These are phyloP conservation scores for Pythium pyrilobum DNA, from an alignment of 352 stramenopile species.

Conservation along the genomic window DNA sequence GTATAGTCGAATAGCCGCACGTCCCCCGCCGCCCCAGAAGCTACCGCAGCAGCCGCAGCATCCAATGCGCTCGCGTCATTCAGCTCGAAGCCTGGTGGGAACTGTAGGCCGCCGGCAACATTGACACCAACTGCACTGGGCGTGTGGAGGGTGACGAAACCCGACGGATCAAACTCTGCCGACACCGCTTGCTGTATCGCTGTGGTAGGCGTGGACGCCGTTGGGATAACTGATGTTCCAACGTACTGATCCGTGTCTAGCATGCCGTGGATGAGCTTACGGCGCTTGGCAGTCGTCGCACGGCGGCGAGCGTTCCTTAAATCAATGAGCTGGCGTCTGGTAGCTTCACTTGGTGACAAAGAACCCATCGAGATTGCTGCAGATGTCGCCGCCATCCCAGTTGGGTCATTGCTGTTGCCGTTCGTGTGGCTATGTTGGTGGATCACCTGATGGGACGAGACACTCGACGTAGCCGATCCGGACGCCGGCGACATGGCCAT, in stretches of 20 bases:
- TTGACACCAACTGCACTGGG: conserved; percentile 12
- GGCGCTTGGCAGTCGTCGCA: conserved; percentile 31
- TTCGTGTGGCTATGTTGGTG: not conserved
- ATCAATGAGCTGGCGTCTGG: conserved; percentile 50
- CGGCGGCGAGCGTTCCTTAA: conserved; percentile 46
- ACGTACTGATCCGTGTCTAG: conserved; percentile 22
- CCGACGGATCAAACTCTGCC: conserved; percentile 60
- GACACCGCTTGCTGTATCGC: not conserved
- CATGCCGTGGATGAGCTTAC: conserved; percentile 38
- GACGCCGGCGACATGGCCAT: conserved; percentile 5
- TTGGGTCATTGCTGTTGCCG: not conserved
- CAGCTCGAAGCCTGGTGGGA: conserved; percentile 51
- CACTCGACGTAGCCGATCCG: not conserved
- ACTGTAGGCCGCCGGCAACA: conserved; percentile 32
- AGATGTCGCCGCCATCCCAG: not conserved
- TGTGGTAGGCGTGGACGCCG: not conserved
- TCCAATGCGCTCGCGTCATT: conserved; percentile 38
- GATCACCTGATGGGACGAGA: not conserved
- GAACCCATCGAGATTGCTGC: conserved; percentile 13
- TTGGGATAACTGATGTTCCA: not conserved
- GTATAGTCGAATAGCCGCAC: conserved; percentile 54
- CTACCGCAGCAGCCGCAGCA: conserved; percentile 20
- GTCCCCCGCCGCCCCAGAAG: conserved; percentile 22
- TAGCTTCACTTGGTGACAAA: conserved; percentile 42
- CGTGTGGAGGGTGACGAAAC: conserved; percentile 45